These are phyloP conservation scores for Coemansia sp. DNA, from an alignment of 192 early-diverging fungal species.

Conservation along the genomic window DNA sequence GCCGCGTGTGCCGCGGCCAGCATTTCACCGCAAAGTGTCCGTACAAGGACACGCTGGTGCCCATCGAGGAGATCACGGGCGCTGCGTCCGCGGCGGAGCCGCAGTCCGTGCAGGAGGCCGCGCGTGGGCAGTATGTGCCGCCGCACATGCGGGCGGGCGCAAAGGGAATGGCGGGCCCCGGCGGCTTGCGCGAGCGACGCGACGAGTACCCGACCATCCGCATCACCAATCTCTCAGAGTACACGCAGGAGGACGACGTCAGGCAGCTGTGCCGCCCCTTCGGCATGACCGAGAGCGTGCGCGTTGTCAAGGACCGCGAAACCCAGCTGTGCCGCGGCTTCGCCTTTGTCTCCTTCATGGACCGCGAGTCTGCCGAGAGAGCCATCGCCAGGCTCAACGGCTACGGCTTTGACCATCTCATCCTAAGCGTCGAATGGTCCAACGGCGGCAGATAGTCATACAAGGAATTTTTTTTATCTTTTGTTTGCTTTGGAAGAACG, in stretches of 20 bases:
- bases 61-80: slow-evolving; percentile 66
- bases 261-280: slow-evolving; percentile 85
- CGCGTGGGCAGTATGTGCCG: slow-evolving; percentile 74
- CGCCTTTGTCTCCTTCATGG: slow-evolving; percentile 89
- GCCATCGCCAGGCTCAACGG: slow-evolving; percentile 89
- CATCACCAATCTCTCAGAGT: slow-evolving; percentile 96
- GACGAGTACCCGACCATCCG: slow-evolving; percentile 76
- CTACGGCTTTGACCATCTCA: slow-evolving; percentile 94
- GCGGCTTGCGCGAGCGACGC: slow-evolving; percentile 55
- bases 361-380: slow-evolving; percentile 76
- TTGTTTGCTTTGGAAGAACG: too few relatives aligned
- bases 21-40: slow-evolving; percentile 98
- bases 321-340: slow-evolving; percentile 90
- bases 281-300: slow-evolving; percentile 80
- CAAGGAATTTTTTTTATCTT: too few relatives aligned
- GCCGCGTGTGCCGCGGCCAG: slow-evolving; percentile 95
- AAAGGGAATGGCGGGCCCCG: slow-evolving; percentile 23
- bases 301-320: slow-evolving; percentile 81
- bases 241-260: slow-evolving; percentile 85
- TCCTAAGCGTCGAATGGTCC: slow-evolving; percentile 88
- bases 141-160: slow-evolving; percentile 76
- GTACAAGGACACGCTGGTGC: slow-evolving; percentile 91
- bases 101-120: slow-evolving; percentile 18
- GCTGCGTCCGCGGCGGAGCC: slow-evolving; percentile 1
- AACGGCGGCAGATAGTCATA: slow-evolving; percentile 8